Percentiles rank a stretch among this genome's conserved stretches.
phyloP scores from a whole-genome alignment of 2,329 filamentous ascomycete genomes.

The Monosporascus cannonballus region DNA sequence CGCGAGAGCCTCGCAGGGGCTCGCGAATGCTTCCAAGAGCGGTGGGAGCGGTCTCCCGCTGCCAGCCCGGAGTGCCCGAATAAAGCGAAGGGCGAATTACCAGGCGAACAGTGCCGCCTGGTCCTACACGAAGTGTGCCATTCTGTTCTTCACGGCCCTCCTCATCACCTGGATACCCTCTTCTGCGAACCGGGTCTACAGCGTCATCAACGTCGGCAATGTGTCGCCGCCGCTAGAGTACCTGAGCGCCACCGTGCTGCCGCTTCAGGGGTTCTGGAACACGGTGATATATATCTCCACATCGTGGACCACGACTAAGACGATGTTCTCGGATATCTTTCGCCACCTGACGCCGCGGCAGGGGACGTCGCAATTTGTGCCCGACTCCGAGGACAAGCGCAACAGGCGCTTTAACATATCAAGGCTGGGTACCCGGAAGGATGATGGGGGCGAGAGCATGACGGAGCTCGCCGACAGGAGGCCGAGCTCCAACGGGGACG shows the following conservation, averaged over 20 bases:
- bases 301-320: constrained; percentile 57
- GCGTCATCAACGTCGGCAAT: constrained; percentile 49
- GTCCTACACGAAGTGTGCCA: constrained; percentile 64
- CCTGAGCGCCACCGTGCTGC: constrained; percentile 67
- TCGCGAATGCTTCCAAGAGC: constrained; percentile 15
- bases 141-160: constrained; percentile 66
- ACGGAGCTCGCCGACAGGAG: constrained; percentile 38
- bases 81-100: constrained; percentile 18
- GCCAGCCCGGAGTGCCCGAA: constrained; percentile 8
- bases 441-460: constrained; percentile 45
- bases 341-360: constrained; percentile 6
- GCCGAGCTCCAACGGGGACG: constrained; percentile 29
- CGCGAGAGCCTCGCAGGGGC: constrained; percentile 14
- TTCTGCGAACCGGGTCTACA: constrained; percentile 70
- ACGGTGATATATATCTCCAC: constrained; percentile 69
- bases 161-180: constrained; percentile 73
- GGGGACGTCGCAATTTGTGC: constrained; percentile 12
- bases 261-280: constrained; percentile 83
- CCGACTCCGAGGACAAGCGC: constrained; percentile 12
- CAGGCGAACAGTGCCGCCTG: constrained; percentile 50
- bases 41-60: constrained; percentile 4
- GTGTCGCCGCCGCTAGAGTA: constrained; percentile 58
- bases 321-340: constrained; percentile 33
- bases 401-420: constrained; percentile 28
- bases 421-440: constrained; percentile 26